These are phyloP conservation scores for Eleusine indica DNA, from an alignment of 176 grass and related monocot species.

Conservation along the genomic window DNA sequence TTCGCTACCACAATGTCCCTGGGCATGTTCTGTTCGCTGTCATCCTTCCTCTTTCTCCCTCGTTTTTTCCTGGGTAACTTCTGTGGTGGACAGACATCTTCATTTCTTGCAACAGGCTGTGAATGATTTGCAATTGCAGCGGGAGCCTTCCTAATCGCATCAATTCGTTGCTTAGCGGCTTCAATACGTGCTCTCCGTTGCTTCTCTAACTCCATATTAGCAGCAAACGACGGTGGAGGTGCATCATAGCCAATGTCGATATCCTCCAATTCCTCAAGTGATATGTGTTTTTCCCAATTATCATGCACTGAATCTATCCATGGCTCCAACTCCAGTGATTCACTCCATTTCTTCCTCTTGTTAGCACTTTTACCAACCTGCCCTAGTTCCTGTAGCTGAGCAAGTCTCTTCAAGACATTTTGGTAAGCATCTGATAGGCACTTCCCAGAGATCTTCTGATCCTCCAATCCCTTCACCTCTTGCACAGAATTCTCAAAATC, in stretches of 20 bases:
- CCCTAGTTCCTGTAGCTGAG: slow-evolving; percentile 53
- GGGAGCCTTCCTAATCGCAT: slow-evolving; percentile 62
- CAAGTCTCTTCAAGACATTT: slow-evolving; percentile 65
- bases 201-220: slow-evolving; percentile 52
- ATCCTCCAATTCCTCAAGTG: slow-evolving; percentile 50
- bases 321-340: slow-evolving; percentile 45
- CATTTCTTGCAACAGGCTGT: slow-evolving; percentile 10
- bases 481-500: slow-evolving; percentile 41
- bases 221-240: slow-evolving; percentile 77
- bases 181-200: slow-evolving; percentile 71
- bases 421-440: slow-evolving; percentile 64
- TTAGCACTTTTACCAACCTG: slow-evolving; percentile 53
- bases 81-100: slow-evolving; percentile 33
- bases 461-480: slow-evolving; percentile 29
- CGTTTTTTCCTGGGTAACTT: slow-evolving; percentile 32
- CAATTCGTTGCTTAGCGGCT: slow-evolving; percentile 75
- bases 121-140: slow-evolving; percentile 19
- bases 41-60: slow-evolving; percentile 43
- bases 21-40: neutral
- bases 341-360: slow-evolving; percentile 48
- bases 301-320: slow-evolving; percentile 43
- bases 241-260: slow-evolving; percentile 80
- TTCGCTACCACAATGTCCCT: slow-evolving; percentile 20
- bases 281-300: slow-evolving; percentile 55
- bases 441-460: slow-evolving; percentile 56